Evolutionary conservation across 1,284 basidiomycete genomes (phyloP).

Genomic region (Ganoderma lingzhi): DNA sequence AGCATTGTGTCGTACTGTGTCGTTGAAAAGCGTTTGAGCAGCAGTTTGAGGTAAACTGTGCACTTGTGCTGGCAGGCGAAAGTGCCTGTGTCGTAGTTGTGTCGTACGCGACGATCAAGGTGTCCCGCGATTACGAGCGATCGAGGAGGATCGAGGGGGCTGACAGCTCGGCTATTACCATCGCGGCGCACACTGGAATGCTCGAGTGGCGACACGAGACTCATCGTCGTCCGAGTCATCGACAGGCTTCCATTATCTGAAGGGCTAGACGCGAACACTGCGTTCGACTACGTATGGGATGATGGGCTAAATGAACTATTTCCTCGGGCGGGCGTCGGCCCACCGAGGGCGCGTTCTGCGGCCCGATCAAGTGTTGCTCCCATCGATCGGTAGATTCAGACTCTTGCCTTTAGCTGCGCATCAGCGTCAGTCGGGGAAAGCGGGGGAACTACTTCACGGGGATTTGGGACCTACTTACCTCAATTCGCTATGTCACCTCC

Average conservation of each 20-base stretch:
- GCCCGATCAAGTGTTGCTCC: not conserved
- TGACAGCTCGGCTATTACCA: not conserved
- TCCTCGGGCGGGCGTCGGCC: conserved; percentile 13
- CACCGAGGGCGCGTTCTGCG: not conserved
- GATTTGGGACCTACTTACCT: not conserved
- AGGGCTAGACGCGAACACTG: not conserved
- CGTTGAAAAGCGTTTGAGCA: not conserved
- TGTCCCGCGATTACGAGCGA: not conserved
- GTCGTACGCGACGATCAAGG: not conserved
- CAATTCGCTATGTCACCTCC: not conserved
- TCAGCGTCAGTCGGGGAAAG: not conserved
- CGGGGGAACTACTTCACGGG: not conserved
- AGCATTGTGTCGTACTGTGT: not conserved
- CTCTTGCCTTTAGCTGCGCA: not conserved
- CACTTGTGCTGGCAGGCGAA: not conserved
- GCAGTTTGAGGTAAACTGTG: not conserved
- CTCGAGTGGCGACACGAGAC: not conserved
- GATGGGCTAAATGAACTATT: conserved; percentile 14
- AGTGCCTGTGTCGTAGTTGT: not conserved
- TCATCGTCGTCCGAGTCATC: too few relatives aligned
- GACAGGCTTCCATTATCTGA: not conserved
- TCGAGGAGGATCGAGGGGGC: not conserved
- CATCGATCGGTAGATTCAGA: not conserved
- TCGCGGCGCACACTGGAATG: not conserved
- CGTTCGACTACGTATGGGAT: conserved; percentile 3